A percentile compares a stretch with the other conserved stretches of the same genome.
Conservation (phyloP, 306 rosid species). For the Arachis stenosperma region DNA sequence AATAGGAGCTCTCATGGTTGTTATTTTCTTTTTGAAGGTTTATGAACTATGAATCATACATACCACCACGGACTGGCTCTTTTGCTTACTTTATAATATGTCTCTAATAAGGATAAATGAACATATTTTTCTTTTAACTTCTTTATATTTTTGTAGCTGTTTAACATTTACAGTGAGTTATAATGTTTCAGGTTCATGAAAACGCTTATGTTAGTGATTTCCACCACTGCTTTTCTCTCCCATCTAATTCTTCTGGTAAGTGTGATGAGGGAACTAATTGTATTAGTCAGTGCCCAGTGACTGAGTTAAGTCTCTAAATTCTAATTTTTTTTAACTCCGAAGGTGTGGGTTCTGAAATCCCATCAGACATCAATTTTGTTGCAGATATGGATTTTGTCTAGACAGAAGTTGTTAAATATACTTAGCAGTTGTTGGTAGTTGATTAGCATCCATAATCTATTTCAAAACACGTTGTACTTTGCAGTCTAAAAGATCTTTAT, state of each 20-base stretch:
- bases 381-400: neutral
- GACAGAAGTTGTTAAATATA: conserved; percentile 10
- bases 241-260: conserved; percentile 78
- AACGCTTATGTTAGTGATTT: conserved; percentile 86
- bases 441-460: neutral
- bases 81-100: conserved; percentile 17
- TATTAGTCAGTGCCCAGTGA: conserved; percentile 9
- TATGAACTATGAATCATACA: conserved; percentile 10
- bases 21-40: neutral
- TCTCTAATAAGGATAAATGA: conserved; percentile 19
- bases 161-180: conserved; percentile 31
- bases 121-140: conserved; percentile 25
- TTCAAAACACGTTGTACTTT: conserved; percentile 23
- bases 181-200: conserved; percentile 86
- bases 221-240: conserved; percentile 90
- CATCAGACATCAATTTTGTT: neutral
- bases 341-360: conserved; percentile 26
- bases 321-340: conserved; percentile 14
- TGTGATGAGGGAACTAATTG: conserved; percentile 3
- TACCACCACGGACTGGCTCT: conserved; percentile 1
- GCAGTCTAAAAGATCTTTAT: conserved; percentile 16
- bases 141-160: conserved; percentile 18
- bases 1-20: conserved; percentile 7
- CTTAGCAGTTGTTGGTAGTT: neutral
- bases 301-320: conserved; percentile 30